Conservation (phyloP, 1,284 basidiomycete genomes). For the Ustilago crameri region DNA sequence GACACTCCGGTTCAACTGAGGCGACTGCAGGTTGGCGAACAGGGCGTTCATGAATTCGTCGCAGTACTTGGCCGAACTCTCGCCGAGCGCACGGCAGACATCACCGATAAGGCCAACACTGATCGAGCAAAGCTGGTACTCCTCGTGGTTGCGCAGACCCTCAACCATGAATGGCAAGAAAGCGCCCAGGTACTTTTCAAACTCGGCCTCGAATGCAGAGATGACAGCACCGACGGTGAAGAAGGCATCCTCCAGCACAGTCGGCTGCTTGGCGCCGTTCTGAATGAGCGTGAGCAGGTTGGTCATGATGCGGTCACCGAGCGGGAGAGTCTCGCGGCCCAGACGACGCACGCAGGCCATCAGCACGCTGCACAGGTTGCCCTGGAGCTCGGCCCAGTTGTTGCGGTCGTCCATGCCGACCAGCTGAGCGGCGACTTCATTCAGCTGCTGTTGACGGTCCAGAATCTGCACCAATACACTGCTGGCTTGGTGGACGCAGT, state of each 20-base stretch:
- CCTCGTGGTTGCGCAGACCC: slow-evolving; percentile 91
- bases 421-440: slow-evolving; percentile 80
- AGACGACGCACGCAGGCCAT: slow-evolving; percentile 73
- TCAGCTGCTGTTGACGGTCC: slow-evolving; percentile 86
- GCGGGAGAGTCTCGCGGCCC: slow-evolving; percentile 82
- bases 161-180: slow-evolving; percentile 90
- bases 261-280: slow-evolving; percentile 87
- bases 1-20: slow-evolving; percentile 89
- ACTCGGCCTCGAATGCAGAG: slow-evolving; percentile 81
- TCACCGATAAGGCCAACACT: slow-evolving; percentile 96
- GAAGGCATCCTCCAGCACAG: slow-evolving; percentile 96
- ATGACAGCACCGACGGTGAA: slow-evolving; percentile 84
- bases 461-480: slow-evolving; percentile 85
- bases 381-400: slow-evolving; percentile 98
- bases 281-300: slow-evolving; percentile 86
- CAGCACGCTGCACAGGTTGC: slow-evolving; percentile 83
- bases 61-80: slow-evolving; percentile 83
- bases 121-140: slow-evolving; percentile 93
- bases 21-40: slow-evolving; percentile 89
- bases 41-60: slow-evolving; percentile 89
- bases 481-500: slow-evolving; percentile 84
- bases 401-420: slow-evolving; percentile 94
- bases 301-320: slow-evolving; percentile 96
- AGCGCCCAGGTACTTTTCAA: slow-evolving; percentile 87
- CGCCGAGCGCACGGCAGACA: slow-evolving; percentile 89